Base-by-base conservation (phyloP, 2,329 filamentous ascomycete genomes). In the Calonectria multiphialidica region DNA sequence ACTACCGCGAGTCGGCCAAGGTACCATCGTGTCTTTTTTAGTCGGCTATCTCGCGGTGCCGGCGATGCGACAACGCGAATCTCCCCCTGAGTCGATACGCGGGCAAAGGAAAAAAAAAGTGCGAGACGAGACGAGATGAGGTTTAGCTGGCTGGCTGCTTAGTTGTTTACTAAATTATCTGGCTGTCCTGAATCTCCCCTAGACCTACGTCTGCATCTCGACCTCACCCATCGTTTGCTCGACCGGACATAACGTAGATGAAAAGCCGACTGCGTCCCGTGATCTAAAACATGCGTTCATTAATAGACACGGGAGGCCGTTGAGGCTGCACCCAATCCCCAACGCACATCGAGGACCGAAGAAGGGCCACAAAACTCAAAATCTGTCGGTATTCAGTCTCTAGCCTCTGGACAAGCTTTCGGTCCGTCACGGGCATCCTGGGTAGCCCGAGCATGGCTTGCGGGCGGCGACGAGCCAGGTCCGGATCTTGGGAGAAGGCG, bases 301-400 rank as follows among this genome's bases (percentile, higher is more conserved):
- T 23, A 25, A 61, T 28, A 44, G 57, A 30, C 57, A 61, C 23
- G 37, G 57, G 35, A 44, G 8, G 15, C 37, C 35, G 57, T 30
- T 44, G 57, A 21, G 23, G n/a, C 47, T 50, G 9, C 47, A 50
- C 47, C 21, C 23, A 25, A 25, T 6, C n/a, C 12, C 13, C 49
- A 25, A 30, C 28, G 5, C 57, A 12, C 13, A 23, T 30, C 13
- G 37, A 44, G 25, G 57, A 9, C 57, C 53, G 53, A 57, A 57
- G 57, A 61, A 42, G 25, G 57, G 57, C 57, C 53, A 57, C 53
- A 13, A 44, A 61, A 61, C 55, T 61, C 55, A 61, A 61, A 55
- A 21, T 16, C 12, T 37, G 50, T 4, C 25, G 50, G 30, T 10
- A 55, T 23, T 6, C 50, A 18, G 50, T 21, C 33, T 37, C 53